phyloP scores from a whole-genome alignment of 805 yeast species.

The Pichia pseudocactophila region DNA sequence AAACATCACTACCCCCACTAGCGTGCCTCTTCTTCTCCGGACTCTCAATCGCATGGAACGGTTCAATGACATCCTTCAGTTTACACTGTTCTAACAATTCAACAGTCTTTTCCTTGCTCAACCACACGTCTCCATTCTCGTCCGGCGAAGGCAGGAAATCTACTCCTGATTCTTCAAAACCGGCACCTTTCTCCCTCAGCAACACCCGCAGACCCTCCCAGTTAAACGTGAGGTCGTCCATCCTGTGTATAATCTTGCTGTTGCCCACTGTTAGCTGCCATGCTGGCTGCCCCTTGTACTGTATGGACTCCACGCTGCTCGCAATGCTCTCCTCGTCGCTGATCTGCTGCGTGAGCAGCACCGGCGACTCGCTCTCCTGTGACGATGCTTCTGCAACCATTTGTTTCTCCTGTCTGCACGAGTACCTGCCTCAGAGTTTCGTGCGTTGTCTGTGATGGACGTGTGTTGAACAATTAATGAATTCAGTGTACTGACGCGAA shows the following conservation, averaged over 20 bases:
- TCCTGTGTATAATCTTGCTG: neutral
- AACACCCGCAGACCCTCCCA: neutral
- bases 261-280: constrained; percentile 1
- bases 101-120: neutral
- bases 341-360: constrained; percentile 1
- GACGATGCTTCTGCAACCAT: neutral
- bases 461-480: too few relatives aligned
- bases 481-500: too few relatives aligned
- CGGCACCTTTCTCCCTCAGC: neutral
- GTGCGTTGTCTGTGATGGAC: too few relatives aligned
- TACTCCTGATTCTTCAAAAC: neutral
- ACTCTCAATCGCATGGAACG: neutral
- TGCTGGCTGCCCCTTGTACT: constrained; percentile 8
- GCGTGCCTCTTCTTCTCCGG: constrained; percentile 2
- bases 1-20: neutral
- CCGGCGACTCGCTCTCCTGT: neutral
- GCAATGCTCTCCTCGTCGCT: neutral
- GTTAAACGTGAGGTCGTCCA: constrained; percentile 1
- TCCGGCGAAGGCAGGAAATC: neutral
- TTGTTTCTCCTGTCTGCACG: too few relatives aligned
- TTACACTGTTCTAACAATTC: neutral
- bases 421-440: too few relatives aligned
- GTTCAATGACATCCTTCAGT: neutral
- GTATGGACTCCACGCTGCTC: neutral
- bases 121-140: constrained; percentile 5